These are phyloP conservation scores for Verticillium albo-atrum DNA, from an alignment of 2,329 filamentous ascomycete species.

Conservation along the genomic window DNA sequence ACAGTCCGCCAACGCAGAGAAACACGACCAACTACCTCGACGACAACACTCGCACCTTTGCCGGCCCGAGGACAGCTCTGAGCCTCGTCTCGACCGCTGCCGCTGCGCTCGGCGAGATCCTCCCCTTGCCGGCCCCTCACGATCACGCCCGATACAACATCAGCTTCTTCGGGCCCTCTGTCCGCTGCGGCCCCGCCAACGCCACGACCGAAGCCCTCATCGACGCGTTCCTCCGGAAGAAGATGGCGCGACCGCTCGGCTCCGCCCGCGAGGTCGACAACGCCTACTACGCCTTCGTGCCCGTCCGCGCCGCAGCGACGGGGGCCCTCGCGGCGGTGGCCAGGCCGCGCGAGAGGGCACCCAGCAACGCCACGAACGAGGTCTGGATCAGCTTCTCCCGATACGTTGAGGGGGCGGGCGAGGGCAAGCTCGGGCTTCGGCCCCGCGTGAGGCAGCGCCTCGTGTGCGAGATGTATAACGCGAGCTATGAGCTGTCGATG, in stretches of 20 bases:
- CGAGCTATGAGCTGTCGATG: neutral
- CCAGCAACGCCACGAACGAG: neutral
- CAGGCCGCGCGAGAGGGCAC: neutral
- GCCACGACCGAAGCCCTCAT: neutral
- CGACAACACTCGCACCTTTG: neutral
- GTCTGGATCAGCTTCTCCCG: constrained; percentile 3
- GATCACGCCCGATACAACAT: neutral
- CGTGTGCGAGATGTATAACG: constrained; percentile 2
- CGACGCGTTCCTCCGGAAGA: neutral
- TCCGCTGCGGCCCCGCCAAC: neutral
- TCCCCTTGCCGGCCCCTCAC: neutral
- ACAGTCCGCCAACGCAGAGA: neutral
- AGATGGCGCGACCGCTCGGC: neutral
- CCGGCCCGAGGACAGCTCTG: constrained; percentile 1
- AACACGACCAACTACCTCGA: neutral
- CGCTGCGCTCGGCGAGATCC: neutral
- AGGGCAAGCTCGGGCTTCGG: neutral
- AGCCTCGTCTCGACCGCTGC: constrained; percentile 1
- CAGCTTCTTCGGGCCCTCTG: constrained; percentile 1
- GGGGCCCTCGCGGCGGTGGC: neutral
- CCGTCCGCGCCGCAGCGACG: neutral
- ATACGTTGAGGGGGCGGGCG: neutral
- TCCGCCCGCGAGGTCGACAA: constrained; percentile 1
- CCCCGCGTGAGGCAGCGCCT: neutral
- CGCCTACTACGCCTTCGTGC: constrained; percentile 5